Evolutionary conservation across 805 yeast species (phyloP).

Genomic region (Komagataella ulmi): DNA sequence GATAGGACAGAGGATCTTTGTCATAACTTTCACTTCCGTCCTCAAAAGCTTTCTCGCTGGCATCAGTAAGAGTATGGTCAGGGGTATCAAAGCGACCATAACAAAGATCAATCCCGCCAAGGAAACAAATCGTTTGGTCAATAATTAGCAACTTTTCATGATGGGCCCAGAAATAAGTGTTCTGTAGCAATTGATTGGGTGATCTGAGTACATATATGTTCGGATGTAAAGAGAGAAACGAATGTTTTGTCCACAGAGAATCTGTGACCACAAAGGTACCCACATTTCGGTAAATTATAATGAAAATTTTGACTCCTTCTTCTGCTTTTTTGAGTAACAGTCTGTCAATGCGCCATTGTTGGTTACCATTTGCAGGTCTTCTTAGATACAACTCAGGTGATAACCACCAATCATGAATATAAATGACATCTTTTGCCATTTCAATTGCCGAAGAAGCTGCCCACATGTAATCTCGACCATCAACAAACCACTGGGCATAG

Average conservation of each 20-base stretch:
- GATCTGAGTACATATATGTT: constrained; percentile 87
- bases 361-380: constrained; percentile 91
- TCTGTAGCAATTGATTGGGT: constrained; percentile 88
- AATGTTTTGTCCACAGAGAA: constrained; percentile 88
- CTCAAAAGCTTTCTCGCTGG: constrained; percentile 22
- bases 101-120: constrained; percentile 94
- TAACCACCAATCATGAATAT: constrained; percentile 98
- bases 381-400: constrained; percentile 88
- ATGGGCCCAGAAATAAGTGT: constrained; percentile 97
- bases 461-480: constrained; percentile 89
- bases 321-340: constrained; percentile 80
- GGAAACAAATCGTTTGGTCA: constrained; percentile 79
- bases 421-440: constrained; percentile 87
- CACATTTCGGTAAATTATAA: constrained; percentile 86
- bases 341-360: constrained; percentile 86
- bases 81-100: constrained; percentile 96
- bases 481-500: constrained; percentile 95
- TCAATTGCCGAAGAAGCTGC: constrained; percentile 85
- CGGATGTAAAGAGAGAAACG: constrained; percentile 70
- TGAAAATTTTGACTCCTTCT: constrained; percentile 88
- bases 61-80: constrained; percentile 84
- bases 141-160: constrained; percentile 85
- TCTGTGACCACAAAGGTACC: constrained; percentile 90
- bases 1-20: constrained; percentile 22
- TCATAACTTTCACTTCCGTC: constrained; percentile 7